Evolutionary conservation across 1,284 basidiomycete genomes (phyloP).

Genomic region (Anthracocystis panici-leucophaei): DNA sequence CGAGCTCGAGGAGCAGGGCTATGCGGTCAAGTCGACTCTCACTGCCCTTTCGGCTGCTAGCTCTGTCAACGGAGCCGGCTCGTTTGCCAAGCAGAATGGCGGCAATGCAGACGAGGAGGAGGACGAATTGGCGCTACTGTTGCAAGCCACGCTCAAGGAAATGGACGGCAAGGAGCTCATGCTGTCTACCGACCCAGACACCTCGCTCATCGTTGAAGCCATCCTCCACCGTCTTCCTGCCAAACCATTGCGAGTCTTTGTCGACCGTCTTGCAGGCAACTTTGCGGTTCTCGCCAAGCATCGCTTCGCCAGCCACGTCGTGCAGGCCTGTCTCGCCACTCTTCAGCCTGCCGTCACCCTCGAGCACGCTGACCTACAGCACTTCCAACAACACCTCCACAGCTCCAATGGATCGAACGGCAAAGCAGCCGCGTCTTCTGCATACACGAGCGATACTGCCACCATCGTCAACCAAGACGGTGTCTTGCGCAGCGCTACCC

Average conservation of each 20-base stretch:
- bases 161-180: slow-evolving; percentile 64
- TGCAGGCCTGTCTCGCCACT: slow-evolving; percentile 50
- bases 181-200: slow-evolving; percentile 65
- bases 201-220: slow-evolving; percentile 63
- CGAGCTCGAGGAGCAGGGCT: slow-evolving; percentile 42
- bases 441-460: slow-evolving; percentile 34
- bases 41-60: slow-evolving; percentile 18
- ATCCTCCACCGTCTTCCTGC: slow-evolving; percentile 51
- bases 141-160: slow-evolving; percentile 65
- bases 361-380: slow-evolving; percentile 26
- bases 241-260: slow-evolving; percentile 61
- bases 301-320: slow-evolving; percentile 67
- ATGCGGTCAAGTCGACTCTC: slow-evolving; percentile 31
- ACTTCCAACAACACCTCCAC: slow-evolving; percentile 24
- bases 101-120: slow-evolving; percentile 30
- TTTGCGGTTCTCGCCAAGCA: slow-evolving; percentile 56
- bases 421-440: slow-evolving; percentile 23
- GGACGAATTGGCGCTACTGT: slow-evolving; percentile 55
- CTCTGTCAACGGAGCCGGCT: not conserved
- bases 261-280: slow-evolving; percentile 64
- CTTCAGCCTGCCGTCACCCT: slow-evolving; percentile 51
- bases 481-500: slow-evolving; percentile 50
- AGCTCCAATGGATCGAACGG: slow-evolving; percentile 12
- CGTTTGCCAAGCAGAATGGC: not conserved
- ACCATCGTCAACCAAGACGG: slow-evolving; percentile 53